Evolutionary conservation across 23 red algal species (phyloP).

Genomic region (Pyropia haitanensis): DNA sequence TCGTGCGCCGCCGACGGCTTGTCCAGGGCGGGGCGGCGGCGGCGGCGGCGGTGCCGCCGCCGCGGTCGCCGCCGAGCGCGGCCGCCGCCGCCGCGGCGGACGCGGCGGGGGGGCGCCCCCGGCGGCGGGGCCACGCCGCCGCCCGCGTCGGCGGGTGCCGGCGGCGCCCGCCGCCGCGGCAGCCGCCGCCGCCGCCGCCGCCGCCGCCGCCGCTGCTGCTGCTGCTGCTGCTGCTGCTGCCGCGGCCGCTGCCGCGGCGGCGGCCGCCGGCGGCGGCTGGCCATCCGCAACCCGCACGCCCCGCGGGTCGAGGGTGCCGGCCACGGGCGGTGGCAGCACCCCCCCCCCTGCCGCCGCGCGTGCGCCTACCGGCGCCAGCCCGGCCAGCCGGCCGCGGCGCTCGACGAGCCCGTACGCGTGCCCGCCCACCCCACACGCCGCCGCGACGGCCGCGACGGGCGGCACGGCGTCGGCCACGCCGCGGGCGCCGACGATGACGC

Average conservation of each 20-base stretch:
- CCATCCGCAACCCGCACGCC: slow-evolving; percentile 70
- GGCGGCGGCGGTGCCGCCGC: too few relatives aligned
- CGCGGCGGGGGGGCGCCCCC: too few relatives aligned
- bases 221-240: slow-evolving; percentile 6
- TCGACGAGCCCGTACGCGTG: slow-evolving; percentile 51
- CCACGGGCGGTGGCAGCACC: slow-evolving; percentile 1
- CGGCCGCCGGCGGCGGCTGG: slow-evolving; percentile 51
- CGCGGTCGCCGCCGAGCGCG: too few relatives aligned
- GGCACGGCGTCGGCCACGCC: slow-evolving; percentile 51
- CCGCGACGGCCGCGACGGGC: slow-evolving; percentile 32
- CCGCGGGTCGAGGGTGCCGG: slow-evolving; percentile 29
- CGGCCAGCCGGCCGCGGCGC: slow-evolving; percentile 33
- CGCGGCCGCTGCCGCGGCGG: slow-evolving; percentile 29
- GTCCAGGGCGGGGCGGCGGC: too few relatives aligned
- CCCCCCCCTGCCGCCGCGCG: slow-evolving; percentile 28
- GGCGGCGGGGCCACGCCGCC: too few relatives aligned
- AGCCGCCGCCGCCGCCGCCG: not conserved
- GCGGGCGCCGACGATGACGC: slow-evolving; percentile 69
- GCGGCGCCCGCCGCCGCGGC: not conserved
- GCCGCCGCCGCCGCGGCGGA: too few relatives aligned
- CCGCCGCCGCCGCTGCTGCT: not conserved
- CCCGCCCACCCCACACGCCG: slow-evolving; percentile 46
- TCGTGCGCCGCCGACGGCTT: slow-evolving; percentile 1
- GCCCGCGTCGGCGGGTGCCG: too few relatives aligned
- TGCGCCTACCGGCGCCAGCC: too few relatives aligned